These are phyloP conservation scores for Oryza meridionalis DNA, from an alignment of 176 grass and related monocot genomes.

Conservation along the genomic window DNA sequence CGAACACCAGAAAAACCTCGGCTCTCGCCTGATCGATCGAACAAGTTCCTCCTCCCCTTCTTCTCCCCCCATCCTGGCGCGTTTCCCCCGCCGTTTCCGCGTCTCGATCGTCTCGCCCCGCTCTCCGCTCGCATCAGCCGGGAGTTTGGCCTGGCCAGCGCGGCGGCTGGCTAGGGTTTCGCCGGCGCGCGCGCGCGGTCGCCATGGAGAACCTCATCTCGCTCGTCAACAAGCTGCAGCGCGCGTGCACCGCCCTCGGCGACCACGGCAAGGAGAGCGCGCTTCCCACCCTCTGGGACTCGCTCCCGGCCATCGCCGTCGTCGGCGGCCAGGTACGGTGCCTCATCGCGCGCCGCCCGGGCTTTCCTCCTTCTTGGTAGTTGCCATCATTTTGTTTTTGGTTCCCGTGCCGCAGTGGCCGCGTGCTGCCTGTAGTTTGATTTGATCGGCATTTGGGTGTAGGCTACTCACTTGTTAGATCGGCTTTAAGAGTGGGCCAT, in stretches of 20 bases:
- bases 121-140: no score
- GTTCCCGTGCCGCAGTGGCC: neutral
- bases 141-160: neutral
- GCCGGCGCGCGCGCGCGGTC: neutral
- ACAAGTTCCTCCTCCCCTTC: neutral
- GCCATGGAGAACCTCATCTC: slow-evolving; percentile 86
- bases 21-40: neutral
- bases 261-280: slow-evolving; percentile 83
- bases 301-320: slow-evolving; percentile 79
- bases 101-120: neutral
- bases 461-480: neutral
- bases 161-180: neutral
- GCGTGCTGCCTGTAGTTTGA: neutral
- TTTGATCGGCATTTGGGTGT: neutral
- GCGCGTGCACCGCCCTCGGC: slow-evolving; percentile 87
- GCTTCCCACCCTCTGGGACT: slow-evolving; percentile 88
- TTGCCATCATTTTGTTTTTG: slow-evolving; percentile 20
- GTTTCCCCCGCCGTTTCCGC: neutral
- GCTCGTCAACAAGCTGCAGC: slow-evolving; percentile 91
- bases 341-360: neutral
- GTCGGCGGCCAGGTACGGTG: slow-evolving; percentile 77
- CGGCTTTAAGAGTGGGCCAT: neutral
- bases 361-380: neutral
- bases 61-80: neutral
- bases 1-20: neutral